Base-by-base conservation (phyloP, 768 basidiomycete species). In the Lactarius hatsudake region DNA sequence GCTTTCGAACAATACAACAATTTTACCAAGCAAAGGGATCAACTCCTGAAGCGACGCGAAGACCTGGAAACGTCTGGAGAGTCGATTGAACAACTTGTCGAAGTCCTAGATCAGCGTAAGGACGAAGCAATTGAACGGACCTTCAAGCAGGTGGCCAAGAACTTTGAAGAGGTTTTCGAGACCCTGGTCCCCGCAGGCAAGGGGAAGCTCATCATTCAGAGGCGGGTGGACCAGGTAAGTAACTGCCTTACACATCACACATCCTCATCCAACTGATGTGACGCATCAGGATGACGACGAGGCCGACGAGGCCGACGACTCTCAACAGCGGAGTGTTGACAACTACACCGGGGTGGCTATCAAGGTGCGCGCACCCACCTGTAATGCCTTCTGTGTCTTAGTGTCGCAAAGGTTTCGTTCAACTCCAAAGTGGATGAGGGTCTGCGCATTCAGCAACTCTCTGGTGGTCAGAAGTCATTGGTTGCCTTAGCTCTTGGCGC, bases 371-470 rank as follows among this genome's bases (percentile, higher is more conserved):
- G 23, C 48, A 17, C 34, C 34, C 23, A 17, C 3, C 55, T 26
- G 15, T 32, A 53, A 40, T 20, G 10, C 20, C 5, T 23, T 42
- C 54, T 58, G 34, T 69, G 7, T 32, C 66, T 15, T n/a, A 10
- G 15, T 10, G 7, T 42, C 38, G 38, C 28, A 10, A 66, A 94
- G 92, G 96, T 98, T 8, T 98, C 96, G 1, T 99, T 99, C 84
- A 98, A 99, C 78, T 98, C 96, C 2, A 98, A 98, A 78, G 90
- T 90, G 4, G 96, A 98, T 75, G 97, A 99, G 77, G 96, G 97
- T 0, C 80, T 98, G 63, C 87, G 94, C 64, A 98, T 99, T 71
- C 95, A 97, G 74, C 97, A 99, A 75, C 78, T 99, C 4, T 97
- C 95, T 6, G 97, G 97, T 63, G 97, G 97, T 6, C 97, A 99